A percentile compares a stretch with the other conserved stretches of the same genome.
Evolutionary conservation across 495 filamentous ascomycete genomes (phyloP).

Genomic region (Hypoxylon rickii): DNA sequence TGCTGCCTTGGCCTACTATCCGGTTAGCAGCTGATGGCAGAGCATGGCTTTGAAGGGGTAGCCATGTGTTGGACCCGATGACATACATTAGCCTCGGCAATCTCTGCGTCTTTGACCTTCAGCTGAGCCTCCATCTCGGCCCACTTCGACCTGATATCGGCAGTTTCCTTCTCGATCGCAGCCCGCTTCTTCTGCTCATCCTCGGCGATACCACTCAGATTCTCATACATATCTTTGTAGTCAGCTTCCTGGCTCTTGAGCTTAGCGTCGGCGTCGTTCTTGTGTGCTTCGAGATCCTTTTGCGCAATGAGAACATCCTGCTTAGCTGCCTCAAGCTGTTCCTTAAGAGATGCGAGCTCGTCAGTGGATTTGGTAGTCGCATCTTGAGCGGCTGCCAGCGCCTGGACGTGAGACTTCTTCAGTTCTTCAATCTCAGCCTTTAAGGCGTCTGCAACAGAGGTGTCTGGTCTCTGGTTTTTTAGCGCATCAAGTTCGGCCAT

Average conservation of each 20-base stretch:
- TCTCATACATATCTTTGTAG: constrained; percentile 60
- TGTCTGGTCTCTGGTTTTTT: constrained; percentile 57
- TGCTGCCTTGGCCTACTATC: constrained; percentile 39
- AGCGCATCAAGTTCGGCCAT: constrained; percentile 58
- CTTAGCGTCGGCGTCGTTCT: constrained; percentile 47
- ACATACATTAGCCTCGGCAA: constrained; percentile 57
- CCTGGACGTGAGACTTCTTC: constrained; percentile 45
- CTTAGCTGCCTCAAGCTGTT: constrained; percentile 40
- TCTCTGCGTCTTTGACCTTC: constrained; percentile 58
- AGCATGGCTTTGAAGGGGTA: background rate
- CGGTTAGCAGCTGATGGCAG: constrained; percentile 17
- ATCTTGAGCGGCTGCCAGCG: constrained; percentile 31
- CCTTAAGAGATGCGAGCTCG: constrained; percentile 39
- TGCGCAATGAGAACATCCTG: constrained; percentile 46
- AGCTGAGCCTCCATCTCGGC: constrained; percentile 52
- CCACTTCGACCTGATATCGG: constrained; percentile 43
- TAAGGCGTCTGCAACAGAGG: constrained; percentile 50
- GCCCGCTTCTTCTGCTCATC: constrained; percentile 52
- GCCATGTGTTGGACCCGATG: background rate
- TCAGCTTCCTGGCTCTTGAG: constrained; percentile 55
- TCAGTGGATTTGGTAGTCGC: constrained; percentile 17
- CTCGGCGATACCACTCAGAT: constrained; percentile 53
- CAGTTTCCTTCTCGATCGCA: constrained; percentile 44
- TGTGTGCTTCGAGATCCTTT: constrained; percentile 53
- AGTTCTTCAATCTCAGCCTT: constrained; percentile 46